These are phyloP conservation scores for Orobanche coerulescens DNA, from an alignment of 257 asterid species.

Conservation along the genomic window DNA sequence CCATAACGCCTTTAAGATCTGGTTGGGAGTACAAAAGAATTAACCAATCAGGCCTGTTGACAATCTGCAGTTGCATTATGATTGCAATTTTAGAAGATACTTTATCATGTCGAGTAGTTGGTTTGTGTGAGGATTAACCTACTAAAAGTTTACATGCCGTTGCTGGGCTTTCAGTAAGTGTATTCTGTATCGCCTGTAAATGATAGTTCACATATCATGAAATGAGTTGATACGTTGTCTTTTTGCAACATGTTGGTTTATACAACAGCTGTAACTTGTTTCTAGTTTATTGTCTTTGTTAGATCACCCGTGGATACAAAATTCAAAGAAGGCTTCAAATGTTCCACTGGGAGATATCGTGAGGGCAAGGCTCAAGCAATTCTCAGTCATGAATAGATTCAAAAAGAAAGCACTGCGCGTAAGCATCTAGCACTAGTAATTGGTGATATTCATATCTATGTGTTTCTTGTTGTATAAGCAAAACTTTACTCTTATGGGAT, in stretches of 20 bases:
- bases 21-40: no score
- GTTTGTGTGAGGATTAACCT: conserved; percentile 1
- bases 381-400: conserved; percentile 84
- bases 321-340: conserved; percentile 82
- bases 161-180: not conserved
- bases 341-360: conserved; percentile 95
- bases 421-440: conserved; percentile 24
- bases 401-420: conserved; percentile 93
- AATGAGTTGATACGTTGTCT: not conserved
- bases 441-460: not conserved
- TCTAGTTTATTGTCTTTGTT: conserved; percentile 22
- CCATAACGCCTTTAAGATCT: no score
- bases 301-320: conserved; percentile 96
- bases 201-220: conserved; percentile 1
- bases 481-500: not conserved
- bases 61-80: not conserved
- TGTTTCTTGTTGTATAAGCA: not conserved
- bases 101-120: conserved; percentile 7
- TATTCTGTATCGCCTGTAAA: not conserved
- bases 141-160: not conserved
- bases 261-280: conserved; percentile 16
- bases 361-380: conserved; percentile 88
- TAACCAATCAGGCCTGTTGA: no score
- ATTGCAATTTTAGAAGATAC: not conserved
- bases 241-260: conserved; percentile 12